Evolutionary conservation across 2,329 filamentous ascomycete species (phyloP).

Genomic region (Neonectria magnoliae): DNA sequence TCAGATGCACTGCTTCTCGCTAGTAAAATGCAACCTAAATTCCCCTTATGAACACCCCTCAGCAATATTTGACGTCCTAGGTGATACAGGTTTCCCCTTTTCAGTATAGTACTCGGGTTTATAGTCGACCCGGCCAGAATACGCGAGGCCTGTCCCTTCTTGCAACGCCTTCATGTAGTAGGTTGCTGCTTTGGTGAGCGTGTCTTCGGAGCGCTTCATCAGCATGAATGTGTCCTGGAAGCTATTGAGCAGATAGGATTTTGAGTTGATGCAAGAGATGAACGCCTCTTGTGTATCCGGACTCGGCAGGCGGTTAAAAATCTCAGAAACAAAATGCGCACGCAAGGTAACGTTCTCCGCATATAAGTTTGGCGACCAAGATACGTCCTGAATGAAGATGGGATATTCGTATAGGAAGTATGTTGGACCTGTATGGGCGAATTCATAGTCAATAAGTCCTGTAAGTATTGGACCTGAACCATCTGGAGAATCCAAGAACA

Average conservation of each 20-base stretch:
- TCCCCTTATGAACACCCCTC: no score
- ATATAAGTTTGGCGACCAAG: background rate
- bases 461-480: slow-evolving; percentile 1
- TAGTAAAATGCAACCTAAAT: no score
- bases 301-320: background rate
- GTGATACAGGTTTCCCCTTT: no score
- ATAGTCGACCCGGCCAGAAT: slow-evolving; percentile 1
- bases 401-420: slow-evolving; percentile 14
- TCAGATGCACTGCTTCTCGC: no score
- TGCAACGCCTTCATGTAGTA: slow-evolving; percentile 2
- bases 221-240: slow-evolving; percentile 2
- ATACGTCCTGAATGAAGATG: slow-evolving; percentile 12
- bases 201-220: background rate
- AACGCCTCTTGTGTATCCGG: background rate
- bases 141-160: slow-evolving; percentile 4
- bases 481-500: background rate
- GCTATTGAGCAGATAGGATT: background rate
- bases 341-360: background rate
- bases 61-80: no score
- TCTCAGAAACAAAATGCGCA: slow-evolving; percentile 3
- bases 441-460: slow-evolving; percentile 12
- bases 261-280: background rate
- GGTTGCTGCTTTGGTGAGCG: background rate
- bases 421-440: background rate
- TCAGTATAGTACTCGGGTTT: background rate